Base-by-base conservation (phyloP, 116 monocot genomes). In the Trichopus zeylanicus region DNA sequence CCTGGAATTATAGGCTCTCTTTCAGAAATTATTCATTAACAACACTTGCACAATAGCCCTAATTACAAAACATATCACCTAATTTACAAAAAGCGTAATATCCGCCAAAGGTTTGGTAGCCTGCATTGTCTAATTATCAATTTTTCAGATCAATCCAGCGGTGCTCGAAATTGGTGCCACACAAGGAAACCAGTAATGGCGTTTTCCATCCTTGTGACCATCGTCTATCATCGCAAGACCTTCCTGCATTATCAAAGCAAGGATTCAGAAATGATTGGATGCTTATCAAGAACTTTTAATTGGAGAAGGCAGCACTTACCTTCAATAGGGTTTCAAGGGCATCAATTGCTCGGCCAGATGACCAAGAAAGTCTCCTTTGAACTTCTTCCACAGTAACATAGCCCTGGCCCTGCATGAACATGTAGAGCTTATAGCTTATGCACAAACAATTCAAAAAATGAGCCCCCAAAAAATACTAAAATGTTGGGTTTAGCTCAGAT, bases 101-200 rank as follows among this genome's bases (percentile, higher is more conserved):
- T n/a, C n/a, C n/a, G n/a, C n/a, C n/a, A n/a, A n/a, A n/a, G n/a
- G n/a, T n/a, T n/a, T n/a, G n/a, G n/a, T n/a, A n/a, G n/a, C n/a
- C n/a, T n/a, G n/a, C n/a, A n/a, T n/a, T n/a, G n/a, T n/a, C n/a
- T n/a, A n/a, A n/a, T n/a, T n/a, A 49, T 59, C 35, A 39, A 59
- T 5, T 33, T 38, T 59, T 59, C 15, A 38, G 7, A 24, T 59
- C 59, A 42, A 11, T 62, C 57, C 48, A 21, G 26, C 15, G 46
- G 60, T 37, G 29, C 52, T 23, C 25, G 71, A 72, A 20, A 63
- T 67, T 6, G 77, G 29, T 59, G 81, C 75, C 19, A 89, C 94
- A 77, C 94, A 95, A 16, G 94, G 94, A 70, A 95, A 95, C 94
- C 94, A 89, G 60, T 83, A 86, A 21, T 83, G 76, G 11, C 90